Evolutionary conservation across 2,329 filamentous ascomycete genomes (phyloP).

Genomic region (Aspergillus thermomutatus): DNA sequence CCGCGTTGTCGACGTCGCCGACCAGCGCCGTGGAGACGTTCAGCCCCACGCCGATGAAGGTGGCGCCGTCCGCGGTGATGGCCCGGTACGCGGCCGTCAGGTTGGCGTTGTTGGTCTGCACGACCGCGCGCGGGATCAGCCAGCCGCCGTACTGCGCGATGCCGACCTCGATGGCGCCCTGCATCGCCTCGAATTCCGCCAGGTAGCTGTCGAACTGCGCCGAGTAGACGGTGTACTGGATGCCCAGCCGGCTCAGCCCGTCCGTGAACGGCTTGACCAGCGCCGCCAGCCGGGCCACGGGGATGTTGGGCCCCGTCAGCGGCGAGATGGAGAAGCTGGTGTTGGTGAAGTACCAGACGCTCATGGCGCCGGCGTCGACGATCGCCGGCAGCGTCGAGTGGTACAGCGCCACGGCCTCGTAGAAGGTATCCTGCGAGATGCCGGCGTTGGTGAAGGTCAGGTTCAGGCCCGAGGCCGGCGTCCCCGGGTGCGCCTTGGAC

Average conservation of each 20-base stretch:
- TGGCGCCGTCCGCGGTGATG: slow-evolving; percentile 32
- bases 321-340: slow-evolving; percentile 48
- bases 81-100: slow-evolving; percentile 31
- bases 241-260: slow-evolving; percentile 35
- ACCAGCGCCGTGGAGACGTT: slow-evolving; percentile 36
- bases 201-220: slow-evolving; percentile 32
- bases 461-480: slow-evolving; percentile 42
- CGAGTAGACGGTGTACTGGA: slow-evolving; percentile 29
- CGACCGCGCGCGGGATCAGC: slow-evolving; percentile 35
- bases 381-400: slow-evolving; percentile 48
- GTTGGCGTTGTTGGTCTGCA: slow-evolving; percentile 27
- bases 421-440: slow-evolving; percentile 46
- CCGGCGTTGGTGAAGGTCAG: slow-evolving; percentile 39
- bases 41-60: slow-evolving; percentile 36
- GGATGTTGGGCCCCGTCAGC: slow-evolving; percentile 49
- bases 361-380: slow-evolving; percentile 50
- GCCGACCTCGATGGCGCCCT: slow-evolving; percentile 28
- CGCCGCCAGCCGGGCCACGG: slow-evolving; percentile 38
- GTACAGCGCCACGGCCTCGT: slow-evolving; percentile 47
- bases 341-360: slow-evolving; percentile 51
- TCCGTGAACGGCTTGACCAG: slow-evolving; percentile 48
- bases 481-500: slow-evolving; percentile 48
- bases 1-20: slow-evolving; percentile 42
- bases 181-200: slow-evolving; percentile 30
- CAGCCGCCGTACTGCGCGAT: slow-evolving; percentile 38